Evolutionary conservation across 2,329 filamentous ascomycete species (phyloP).

Genomic region (Aspergillus piperis): DNA sequence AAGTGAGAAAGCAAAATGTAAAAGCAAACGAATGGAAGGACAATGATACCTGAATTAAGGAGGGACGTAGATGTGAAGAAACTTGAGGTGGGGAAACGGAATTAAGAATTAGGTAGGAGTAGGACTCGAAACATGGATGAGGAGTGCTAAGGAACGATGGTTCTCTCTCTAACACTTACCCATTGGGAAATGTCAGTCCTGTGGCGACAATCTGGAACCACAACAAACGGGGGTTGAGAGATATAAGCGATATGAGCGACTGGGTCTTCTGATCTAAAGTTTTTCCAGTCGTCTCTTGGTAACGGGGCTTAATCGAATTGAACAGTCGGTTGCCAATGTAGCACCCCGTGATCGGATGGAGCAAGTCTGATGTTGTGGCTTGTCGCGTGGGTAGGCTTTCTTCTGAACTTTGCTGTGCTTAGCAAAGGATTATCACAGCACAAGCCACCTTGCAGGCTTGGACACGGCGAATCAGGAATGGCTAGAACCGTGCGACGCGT

Average conservation of each 20-base stretch:
- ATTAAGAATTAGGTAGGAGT: constrained; percentile 9
- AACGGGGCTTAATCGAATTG: neutral
- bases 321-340: neutral
- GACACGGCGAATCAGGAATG: neutral
- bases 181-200: constrained; percentile 21
- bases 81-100: constrained; percentile 3
- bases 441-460: constrained; percentile 4
- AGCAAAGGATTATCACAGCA: neutral
- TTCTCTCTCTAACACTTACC: constrained; percentile 20
- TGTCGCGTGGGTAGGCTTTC: neutral
- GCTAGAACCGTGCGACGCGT: neutral
- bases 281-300: neutral
- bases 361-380: constrained; percentile 3
- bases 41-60: constrained; percentile 2
- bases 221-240: neutral
- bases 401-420: neutral
- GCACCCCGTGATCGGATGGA: neutral
- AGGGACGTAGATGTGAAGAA: constrained; percentile 3
- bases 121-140: constrained; percentile 5
- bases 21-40: constrained; percentile 16
- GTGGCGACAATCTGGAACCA: constrained; percentile 16
- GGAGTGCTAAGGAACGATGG: constrained; percentile 8
- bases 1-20: no score
- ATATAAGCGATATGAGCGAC: neutral
- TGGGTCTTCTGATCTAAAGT: neutral